Evolutionary conservation across 23 red algal genomes (phyloP).

Genomic region (Gracilaria domingensis): DNA sequence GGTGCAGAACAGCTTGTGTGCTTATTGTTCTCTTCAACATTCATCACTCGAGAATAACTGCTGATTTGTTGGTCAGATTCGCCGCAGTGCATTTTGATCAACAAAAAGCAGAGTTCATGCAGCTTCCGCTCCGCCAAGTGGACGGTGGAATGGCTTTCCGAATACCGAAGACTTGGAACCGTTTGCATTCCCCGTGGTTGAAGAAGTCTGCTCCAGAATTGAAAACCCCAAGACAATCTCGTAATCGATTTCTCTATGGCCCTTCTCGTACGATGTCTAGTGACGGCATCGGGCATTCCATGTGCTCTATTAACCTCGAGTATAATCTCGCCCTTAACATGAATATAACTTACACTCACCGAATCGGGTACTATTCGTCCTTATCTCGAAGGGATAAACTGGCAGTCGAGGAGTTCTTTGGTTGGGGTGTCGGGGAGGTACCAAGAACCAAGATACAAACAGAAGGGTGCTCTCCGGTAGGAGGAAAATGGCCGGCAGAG

Average conservation of each 20-base stretch:
- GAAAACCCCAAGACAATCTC: slow-evolving; percentile 42
- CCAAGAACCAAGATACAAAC: slow-evolving; percentile 51
- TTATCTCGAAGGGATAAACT: slow-evolving; percentile 31
- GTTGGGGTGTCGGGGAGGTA: slow-evolving; percentile 55
- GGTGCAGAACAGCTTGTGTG: not conserved
- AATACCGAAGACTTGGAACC: slow-evolving; percentile 43
- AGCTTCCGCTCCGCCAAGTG: not conserved
- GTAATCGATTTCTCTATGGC: slow-evolving; percentile 50
- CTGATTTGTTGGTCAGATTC: not conserved
- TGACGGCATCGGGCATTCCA: slow-evolving; percentile 72
- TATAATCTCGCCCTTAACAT: slow-evolving; percentile 49
- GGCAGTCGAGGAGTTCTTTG: slow-evolving; percentile 71
- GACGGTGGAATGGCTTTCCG: slow-evolving; percentile 45
- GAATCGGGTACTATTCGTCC: slow-evolving; percentile 56
- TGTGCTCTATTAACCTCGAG: slow-evolving; percentile 55
- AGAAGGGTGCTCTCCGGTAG: slow-evolving; percentile 26
- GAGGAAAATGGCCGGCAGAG: slow-evolving; percentile 33
- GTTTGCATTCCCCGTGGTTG: slow-evolving; percentile 63
- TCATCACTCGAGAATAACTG: not conserved
- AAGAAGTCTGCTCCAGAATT: slow-evolving; percentile 19
- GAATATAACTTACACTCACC: slow-evolving; percentile 73
- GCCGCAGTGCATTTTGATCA: not conserved
- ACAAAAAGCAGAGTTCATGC: not conserved
- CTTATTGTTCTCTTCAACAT: not conserved
- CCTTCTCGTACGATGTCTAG: slow-evolving; percentile 40